A percentile compares a stretch with the other conserved stretches of the same genome.
Conservation (phyloP, 257 asterid species). For the Solanum virginianum region DNA sequence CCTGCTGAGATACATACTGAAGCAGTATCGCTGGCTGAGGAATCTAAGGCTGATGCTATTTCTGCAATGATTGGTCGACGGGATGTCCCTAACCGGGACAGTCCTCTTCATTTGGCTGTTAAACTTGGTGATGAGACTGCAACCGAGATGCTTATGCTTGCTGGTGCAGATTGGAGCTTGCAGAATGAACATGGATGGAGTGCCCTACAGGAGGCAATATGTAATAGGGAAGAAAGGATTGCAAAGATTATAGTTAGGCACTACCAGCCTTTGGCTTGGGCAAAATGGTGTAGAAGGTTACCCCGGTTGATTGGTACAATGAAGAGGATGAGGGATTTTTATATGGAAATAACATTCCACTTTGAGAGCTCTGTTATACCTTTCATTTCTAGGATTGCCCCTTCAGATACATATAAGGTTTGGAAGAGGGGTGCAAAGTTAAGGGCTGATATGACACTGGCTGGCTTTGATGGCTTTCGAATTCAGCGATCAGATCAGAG, state of each 20-base stretch:
- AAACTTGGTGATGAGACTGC: constrained; percentile 69
- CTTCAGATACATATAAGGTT: constrained; percentile 89
- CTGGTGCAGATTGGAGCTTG: constrained; percentile 98
- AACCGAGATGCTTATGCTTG: constrained; percentile 92
- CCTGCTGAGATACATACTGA: constrained; percentile 63
- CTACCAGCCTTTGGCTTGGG: constrained; percentile 97
- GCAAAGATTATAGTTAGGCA: constrained; percentile 84
- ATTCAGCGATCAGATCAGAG: constrained; percentile 95
- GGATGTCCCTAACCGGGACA: constrained; percentile 90
- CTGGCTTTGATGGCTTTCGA: constrained; percentile 91
- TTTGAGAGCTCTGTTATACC: constrained; percentile 98
- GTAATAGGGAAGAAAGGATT: constrained; percentile 74
- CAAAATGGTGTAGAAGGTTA: constrained; percentile 94
- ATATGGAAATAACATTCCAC: constrained; percentile 94
- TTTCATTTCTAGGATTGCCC: constrained; percentile 91
- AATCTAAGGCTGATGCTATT: constrained; percentile 78
- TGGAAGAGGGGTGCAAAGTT: constrained; percentile 96
- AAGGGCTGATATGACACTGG: constrained; percentile 95
- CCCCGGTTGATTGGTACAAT: constrained; percentile 78
- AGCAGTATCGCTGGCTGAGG: constrained; percentile 61
- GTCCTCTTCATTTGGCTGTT: constrained; percentile 89
- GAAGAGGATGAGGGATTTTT: constrained; percentile 95
- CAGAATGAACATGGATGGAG: constrained; percentile 99
- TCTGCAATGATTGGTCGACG: constrained; percentile 67
- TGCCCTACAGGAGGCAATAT: constrained; percentile 91